Evolutionary conservation across 1,284 basidiomycete genomes (phyloP).

Genomic region (Trichosporon sp.): DNA sequence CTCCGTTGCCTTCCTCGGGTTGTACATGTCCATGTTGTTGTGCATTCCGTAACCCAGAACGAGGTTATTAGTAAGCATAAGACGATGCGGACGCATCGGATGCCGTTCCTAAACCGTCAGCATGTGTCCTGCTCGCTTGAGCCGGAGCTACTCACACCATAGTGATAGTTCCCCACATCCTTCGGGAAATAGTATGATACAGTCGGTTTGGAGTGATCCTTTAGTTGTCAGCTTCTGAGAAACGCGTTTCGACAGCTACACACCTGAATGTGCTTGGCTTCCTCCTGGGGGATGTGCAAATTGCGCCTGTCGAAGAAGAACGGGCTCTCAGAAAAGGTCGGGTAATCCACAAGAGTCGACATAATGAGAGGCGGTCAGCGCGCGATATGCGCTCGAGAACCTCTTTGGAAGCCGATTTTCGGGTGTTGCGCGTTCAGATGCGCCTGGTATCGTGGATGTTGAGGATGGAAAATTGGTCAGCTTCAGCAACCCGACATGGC

Average conservation of each 20-base stretch:
- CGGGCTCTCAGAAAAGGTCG: conserved; percentile 56
- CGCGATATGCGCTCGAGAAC: background rate
- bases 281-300: conserved; percentile 48
- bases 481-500: background rate
- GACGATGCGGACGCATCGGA: conserved; percentile 96
- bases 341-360: conserved; percentile 37
- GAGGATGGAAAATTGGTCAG: background rate
- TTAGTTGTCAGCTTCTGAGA: conserved; percentile 12
- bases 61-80: conserved; percentile 91
- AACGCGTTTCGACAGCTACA: conserved; percentile 22
- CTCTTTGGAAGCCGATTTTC: background rate
- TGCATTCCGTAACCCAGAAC: conserved; percentile 96
- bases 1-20: conserved; percentile 83
- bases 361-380: conserved; percentile 21
- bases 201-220: conserved; percentile 82
- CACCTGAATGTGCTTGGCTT: conserved; percentile 50
- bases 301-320: conserved; percentile 56
- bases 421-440: background rate
- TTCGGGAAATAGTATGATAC: conserved; percentile 96
- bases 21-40: conserved; percentile 92
- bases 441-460: conserved; percentile 15
- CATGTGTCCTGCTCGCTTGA: background rate
- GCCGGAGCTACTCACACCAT: conserved; percentile 68
- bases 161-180: conserved; percentile 92
- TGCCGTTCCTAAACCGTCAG: conserved; percentile 73